Conservation (phyloP, 768 basidiomycete genomes). For the Psilocybe azurescens region DNA sequence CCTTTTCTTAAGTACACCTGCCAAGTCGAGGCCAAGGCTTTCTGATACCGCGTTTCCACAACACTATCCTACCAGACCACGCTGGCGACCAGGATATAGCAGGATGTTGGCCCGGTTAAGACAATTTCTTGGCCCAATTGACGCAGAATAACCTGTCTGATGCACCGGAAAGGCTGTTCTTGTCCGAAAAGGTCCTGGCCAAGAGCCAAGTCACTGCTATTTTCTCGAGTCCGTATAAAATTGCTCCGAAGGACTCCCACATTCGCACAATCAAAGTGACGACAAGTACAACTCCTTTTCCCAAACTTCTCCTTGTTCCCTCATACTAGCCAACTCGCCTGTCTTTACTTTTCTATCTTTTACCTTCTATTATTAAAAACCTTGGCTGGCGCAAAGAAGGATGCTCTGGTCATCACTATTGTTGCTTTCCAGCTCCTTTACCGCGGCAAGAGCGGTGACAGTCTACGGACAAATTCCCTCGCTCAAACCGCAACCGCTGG, state of each 20-base stretch:
- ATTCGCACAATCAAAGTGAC: not conserved
- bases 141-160: not conserved
- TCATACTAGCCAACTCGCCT: not conserved
- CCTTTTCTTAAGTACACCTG: not conserved
- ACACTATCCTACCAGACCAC: not conserved
- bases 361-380: not conserved
- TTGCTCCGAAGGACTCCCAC: not conserved
- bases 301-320: not conserved
- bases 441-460: conserved; percentile 25
- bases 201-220: not conserved
- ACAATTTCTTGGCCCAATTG: not conserved
- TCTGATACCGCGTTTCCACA: not conserved
- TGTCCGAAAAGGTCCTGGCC: not conserved
- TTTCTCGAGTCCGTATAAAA: not conserved
- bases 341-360: conserved; percentile 10
- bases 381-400: not conserved
- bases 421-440: conserved; percentile 19
- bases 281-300: not conserved
- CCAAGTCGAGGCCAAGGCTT: not conserved
- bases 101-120: not conserved
- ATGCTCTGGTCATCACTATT: conserved; percentile 15
- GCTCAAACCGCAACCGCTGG: conserved; percentile 34
- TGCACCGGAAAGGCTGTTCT: not conserved
- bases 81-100: not conserved
- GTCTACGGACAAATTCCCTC: conserved; percentile 36